Conservation (phyloP, 371 early-diverging fungal species). For the Haplosporangium sp. region DNA sequence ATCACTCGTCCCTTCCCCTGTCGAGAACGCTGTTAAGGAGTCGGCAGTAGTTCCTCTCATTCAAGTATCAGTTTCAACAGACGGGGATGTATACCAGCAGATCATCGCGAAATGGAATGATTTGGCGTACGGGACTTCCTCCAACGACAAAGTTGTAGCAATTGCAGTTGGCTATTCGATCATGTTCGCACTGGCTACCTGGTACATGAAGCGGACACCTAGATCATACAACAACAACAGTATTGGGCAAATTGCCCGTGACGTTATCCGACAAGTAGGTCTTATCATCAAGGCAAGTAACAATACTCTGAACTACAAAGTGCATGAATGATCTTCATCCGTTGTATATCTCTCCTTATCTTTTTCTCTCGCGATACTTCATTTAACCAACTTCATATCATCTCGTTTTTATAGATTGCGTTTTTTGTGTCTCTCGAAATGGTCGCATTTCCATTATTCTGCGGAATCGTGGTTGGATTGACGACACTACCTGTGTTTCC, state of each 20-base stretch:
- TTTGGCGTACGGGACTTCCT: constrained; percentile 31
- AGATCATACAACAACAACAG: constrained; percentile 20
- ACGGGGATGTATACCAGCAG: constrained; percentile 15
- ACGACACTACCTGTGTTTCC: constrained; percentile 80
- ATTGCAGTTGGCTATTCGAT: constrained; percentile 54
- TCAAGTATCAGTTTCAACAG: neutral
- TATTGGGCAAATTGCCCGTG: constrained; percentile 58
- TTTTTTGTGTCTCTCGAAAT: constrained; percentile 90
- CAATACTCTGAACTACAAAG: neutral
- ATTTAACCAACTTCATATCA: too few relatives aligned
- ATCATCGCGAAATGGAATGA: constrained; percentile 20
- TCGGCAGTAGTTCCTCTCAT: neutral
- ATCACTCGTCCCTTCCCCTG: neutral
- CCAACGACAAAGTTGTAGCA: constrained; percentile 55
- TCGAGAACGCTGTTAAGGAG: constrained; percentile 5
- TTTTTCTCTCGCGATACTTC: neutral
- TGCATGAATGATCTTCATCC: too few relatives aligned
- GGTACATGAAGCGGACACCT: constrained; percentile 23
- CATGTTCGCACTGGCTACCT: constrained; percentile 37
- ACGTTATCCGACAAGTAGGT: constrained; percentile 63
- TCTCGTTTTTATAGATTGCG: constrained; percentile 57
- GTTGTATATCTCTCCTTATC: neutral
- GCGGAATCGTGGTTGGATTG: constrained; percentile 83
- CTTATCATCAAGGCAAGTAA: constrained; percentile 62
- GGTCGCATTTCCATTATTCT: constrained; percentile 85